phyloP scores from a whole-genome alignment of 768 basidiomycete genomes.

The Hysterangium stoloniferum region DNA sequence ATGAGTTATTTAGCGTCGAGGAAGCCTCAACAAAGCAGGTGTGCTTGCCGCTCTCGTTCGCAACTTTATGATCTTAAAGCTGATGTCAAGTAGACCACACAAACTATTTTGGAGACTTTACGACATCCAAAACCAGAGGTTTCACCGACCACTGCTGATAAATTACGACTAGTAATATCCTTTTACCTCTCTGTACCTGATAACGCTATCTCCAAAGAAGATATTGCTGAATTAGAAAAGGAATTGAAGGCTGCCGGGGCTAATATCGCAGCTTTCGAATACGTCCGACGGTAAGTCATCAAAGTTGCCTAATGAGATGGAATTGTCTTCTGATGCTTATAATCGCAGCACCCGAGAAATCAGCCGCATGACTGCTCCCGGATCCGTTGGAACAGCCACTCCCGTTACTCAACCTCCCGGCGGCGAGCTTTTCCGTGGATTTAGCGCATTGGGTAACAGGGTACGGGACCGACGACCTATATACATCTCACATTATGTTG shows the following conservation, averaged over 20 bases:
- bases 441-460: conserved; percentile 84
- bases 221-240: conserved; percentile 79
- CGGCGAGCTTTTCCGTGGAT: conserved; percentile 87
- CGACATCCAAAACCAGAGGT: conserved; percentile 61
- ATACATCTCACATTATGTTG: not conserved
- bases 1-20: conserved; percentile 96
- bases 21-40: conserved; percentile 86
- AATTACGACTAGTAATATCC: conserved; percentile 89
- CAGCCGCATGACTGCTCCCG: conserved; percentile 79
- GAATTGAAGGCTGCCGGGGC: conserved; percentile 79
- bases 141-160: conserved; percentile 67
- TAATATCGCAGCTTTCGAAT: conserved; percentile 79
- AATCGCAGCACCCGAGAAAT: conserved; percentile 68
- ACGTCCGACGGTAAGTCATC: conserved; percentile 56
- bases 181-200: conserved; percentile 89
- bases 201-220: conserved; percentile 76
- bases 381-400: conserved; percentile 54
- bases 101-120: conserved; percentile 80
- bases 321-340: too few relatives aligned
- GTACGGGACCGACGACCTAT: conserved; percentile 34
- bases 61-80: not conserved
- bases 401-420: conserved; percentile 67
- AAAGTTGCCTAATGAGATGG: too few relatives aligned
- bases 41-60: conserved; percentile 11
- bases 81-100: conserved; percentile 39